These are phyloP conservation scores for Cercospora citrullina DNA, from an alignment of 2,329 filamentous ascomycete genomes.

Conservation along the genomic window DNA sequence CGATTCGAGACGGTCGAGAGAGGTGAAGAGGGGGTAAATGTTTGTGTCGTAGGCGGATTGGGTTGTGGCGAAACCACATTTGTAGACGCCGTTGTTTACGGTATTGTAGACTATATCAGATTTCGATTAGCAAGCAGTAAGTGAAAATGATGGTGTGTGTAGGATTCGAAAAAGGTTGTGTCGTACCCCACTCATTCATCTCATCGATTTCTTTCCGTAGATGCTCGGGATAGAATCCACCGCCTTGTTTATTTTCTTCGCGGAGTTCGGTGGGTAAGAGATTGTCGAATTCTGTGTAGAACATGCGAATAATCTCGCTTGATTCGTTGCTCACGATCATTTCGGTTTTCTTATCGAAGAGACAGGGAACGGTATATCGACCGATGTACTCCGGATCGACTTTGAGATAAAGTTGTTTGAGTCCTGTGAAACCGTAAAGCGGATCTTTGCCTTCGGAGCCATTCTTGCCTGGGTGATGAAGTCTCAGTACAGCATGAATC, in stretches of 20 bases:
- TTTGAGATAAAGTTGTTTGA: conserved; percentile 72
- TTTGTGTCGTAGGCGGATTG: conserved; percentile 79
- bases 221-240: conserved; percentile 67
- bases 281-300: conserved; percentile 76
- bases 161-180: no score
- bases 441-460: conserved; percentile 60
- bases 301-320: conserved; percentile 86
- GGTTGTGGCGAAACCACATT: conserved; percentile 75
- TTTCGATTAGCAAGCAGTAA: no score
- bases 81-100: conserved; percentile 43
- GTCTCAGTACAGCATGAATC: no score
- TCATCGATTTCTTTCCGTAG: conserved; percentile 71
- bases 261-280: conserved; percentile 53
- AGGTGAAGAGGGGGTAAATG: conserved; percentile 69
- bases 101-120: conserved; percentile 53
- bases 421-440: conserved; percentile 64
- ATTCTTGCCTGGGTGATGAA: conserved; percentile 38
- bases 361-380: conserved; percentile 77
- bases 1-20: conserved; percentile 73
- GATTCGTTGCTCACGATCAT: conserved; percentile 88
- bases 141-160: no score
- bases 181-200: conserved; percentile 71
- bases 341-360: conserved; percentile 66
- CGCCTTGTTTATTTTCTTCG: conserved; percentile 51
- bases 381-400: conserved; percentile 66